phyloP scores from a whole-genome alignment of 805 yeast genomes.

The Yarrowia osloensis region DNA sequence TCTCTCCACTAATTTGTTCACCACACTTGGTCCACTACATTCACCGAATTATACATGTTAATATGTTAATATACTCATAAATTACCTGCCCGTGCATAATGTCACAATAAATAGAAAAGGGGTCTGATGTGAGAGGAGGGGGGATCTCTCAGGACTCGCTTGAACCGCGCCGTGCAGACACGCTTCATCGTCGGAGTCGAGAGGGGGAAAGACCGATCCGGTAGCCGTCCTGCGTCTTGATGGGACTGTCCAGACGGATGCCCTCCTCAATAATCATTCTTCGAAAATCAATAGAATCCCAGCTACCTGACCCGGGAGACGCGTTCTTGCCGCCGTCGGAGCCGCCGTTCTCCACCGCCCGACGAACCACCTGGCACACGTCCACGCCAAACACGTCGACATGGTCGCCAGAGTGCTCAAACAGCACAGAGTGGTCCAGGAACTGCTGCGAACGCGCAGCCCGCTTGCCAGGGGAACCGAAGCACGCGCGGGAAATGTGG shows the following conservation, averaged over 20 bases:
- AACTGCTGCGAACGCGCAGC: constrained; percentile 38
- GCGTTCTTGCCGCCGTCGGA: neutral
- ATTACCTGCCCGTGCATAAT: constrained; percentile 23
- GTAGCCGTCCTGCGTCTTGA: constrained; percentile 27
- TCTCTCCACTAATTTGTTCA: too few species aligned
- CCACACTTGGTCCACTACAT: too few species aligned
- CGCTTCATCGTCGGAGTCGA: neutral
- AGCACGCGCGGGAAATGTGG: constrained; percentile 41
- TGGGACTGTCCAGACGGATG: constrained; percentile 24
- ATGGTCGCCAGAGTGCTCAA: constrained; percentile 18
- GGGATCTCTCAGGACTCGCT: neutral
- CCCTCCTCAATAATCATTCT: constrained; percentile 30
- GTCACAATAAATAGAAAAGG: constrained; percentile 21
- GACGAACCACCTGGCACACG: constrained; percentile 51
- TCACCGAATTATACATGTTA: neutral
- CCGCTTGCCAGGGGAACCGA: constrained; percentile 45
- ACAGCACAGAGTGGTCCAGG: constrained; percentile 37
- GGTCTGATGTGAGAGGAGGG: constrained; percentile 11
- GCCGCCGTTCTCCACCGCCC: constrained; percentile 46
- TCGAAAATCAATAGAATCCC: constrained; percentile 30
- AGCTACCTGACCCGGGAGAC: neutral
- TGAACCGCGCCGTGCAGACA: neutral
- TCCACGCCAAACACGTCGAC: constrained; percentile 58
- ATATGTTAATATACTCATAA: constrained; percentile 21
- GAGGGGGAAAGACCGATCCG: constrained; percentile 21